Evolutionary conservation across 2,329 filamentous ascomycete species (phyloP).

Genomic region (Trematosphaeria pertusa): DNA sequence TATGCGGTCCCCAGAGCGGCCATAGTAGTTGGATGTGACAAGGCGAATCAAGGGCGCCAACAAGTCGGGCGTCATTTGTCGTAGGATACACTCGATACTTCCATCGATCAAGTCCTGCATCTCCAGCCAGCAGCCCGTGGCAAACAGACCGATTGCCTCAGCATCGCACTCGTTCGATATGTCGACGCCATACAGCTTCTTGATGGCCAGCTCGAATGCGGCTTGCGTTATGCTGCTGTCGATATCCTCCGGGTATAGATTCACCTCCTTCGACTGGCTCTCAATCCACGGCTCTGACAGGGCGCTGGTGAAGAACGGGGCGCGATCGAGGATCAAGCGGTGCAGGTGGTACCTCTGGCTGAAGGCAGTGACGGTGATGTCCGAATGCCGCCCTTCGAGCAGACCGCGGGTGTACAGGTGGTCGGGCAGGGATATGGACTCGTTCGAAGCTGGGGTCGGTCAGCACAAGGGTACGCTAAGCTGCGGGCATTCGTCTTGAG

Average conservation of each 20-base stretch:
- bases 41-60: conserved; percentile 59
- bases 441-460: conserved; percentile 37
- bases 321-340: conserved; percentile 61
- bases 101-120: conserved; percentile 63
- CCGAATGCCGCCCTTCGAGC: conserved; percentile 59
- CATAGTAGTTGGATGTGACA: conserved; percentile 64
- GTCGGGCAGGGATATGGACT: conserved; percentile 54
- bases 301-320: conserved; percentile 63
- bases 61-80: conserved; percentile 60
- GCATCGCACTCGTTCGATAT: conserved; percentile 58
- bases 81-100: conserved; percentile 61
- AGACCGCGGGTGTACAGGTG: conserved; percentile 62
- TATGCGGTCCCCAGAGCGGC: conserved; percentile 61
- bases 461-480: conserved; percentile 15
- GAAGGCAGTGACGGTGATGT: conserved; percentile 62
- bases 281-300: conserved; percentile 64
- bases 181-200: conserved; percentile 60
- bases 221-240: conserved; percentile 60
- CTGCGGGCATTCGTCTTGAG: background rate
- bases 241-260: conserved; percentile 60
- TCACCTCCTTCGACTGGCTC: conserved; percentile 59
- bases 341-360: conserved; percentile 60
- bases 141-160: conserved; percentile 62
- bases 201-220: conserved; percentile 62
- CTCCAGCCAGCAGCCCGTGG: conserved; percentile 64